A percentile compares a stretch with the other conserved stretches of the same genome.
Evolutionary conservation across 208 protist species (phyloP).

Genomic region (Acanthamoeba rhysodes): DNA sequence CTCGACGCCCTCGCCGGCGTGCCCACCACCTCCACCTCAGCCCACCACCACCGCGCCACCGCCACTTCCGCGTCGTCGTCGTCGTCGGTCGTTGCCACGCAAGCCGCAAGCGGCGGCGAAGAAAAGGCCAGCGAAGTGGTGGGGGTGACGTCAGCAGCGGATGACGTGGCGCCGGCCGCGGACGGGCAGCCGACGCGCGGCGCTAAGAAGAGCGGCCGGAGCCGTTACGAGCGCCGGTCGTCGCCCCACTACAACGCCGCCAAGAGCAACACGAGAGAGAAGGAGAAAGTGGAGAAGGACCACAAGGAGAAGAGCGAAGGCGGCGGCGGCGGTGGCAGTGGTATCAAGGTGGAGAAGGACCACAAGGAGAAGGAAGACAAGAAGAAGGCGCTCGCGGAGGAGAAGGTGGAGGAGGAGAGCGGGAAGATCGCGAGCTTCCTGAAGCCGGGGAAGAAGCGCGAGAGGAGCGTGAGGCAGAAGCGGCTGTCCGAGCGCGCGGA

Average conservation of each 20-base stretch:
- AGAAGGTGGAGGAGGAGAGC: neutral
- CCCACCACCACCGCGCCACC: neutral
- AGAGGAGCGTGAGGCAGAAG: neutral
- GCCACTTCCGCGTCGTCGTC: neutral
- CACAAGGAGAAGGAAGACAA: neutral
- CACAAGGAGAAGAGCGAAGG: neutral
- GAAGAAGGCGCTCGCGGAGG: too few relatives aligned
- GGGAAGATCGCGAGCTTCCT: neutral
- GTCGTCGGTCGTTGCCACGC: neutral
- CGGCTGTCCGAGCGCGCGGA: neutral
- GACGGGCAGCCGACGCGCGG: too few relatives aligned
- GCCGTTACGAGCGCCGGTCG: neutral
- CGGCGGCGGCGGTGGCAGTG: neutral
- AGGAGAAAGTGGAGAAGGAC: neutral
- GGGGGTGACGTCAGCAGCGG: too few relatives aligned
- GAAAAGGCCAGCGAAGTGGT: neutral
- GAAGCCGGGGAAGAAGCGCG: slow-evolving; percentile 7
- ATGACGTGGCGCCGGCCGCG: too few relatives aligned
- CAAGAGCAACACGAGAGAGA: neutral
- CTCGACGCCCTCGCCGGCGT: slow-evolving; percentile 16
- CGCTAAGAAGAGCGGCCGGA: neutral
- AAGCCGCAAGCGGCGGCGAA: neutral
- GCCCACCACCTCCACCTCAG: neutral
- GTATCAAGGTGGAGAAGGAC: neutral
- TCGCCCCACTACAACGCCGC: neutral